Evolutionary conservation across 1,284 basidiomycete species (phyloP), one percentile per base, ranked within the genome.

Genomic region (Pyrrhoderma noxium): DNA sequence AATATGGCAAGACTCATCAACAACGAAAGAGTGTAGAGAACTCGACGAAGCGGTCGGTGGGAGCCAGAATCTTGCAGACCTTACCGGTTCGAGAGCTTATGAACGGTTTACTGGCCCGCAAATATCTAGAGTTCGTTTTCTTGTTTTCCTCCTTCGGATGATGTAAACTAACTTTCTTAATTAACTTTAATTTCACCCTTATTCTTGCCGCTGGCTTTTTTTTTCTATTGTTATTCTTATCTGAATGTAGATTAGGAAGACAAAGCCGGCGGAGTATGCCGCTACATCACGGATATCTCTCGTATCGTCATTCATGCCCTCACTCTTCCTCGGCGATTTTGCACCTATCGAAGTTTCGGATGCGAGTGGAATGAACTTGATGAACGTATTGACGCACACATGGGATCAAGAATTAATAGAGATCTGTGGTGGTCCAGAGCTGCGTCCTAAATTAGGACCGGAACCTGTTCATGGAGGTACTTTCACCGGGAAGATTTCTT

Each of bases 1-100:
- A 13, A 94, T 93, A 62, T 94, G 92, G 92, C 91, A 94, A 66
- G 92, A 94, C 67, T 91, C 88, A 0, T 91, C 89, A 0, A 94
- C 91, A 0, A 81, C 77, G 0, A 65, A 68, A 31, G 89, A 93
- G 59, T 94, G 91, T 61, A 70, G 69, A 45, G 76, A 75, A 47
- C 70, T 93, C 37, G 87, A 91, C 60, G 72, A 70, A 1, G 72
- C 72, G 31, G 67, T 81, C 9, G 89, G 89, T 38, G 88, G 89
- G 3, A 67, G 84, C 0, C 80, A 85, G 53, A 74, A 67, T 3
- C 70, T 94, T 8, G 84, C 89, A 0, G 76, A 84, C 61, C 66
- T 87, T 5, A 89, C 89, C 1, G 92, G 92, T 3, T 90, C 87
- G 60, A 74, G 84, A 45, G 91, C 90, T 0, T 91, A 94, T 62